These are phyloP conservation scores for Ailanthus altissimus DNA, from an alignment of 345 rosid genomes.

Conservation along the genomic window DNA sequence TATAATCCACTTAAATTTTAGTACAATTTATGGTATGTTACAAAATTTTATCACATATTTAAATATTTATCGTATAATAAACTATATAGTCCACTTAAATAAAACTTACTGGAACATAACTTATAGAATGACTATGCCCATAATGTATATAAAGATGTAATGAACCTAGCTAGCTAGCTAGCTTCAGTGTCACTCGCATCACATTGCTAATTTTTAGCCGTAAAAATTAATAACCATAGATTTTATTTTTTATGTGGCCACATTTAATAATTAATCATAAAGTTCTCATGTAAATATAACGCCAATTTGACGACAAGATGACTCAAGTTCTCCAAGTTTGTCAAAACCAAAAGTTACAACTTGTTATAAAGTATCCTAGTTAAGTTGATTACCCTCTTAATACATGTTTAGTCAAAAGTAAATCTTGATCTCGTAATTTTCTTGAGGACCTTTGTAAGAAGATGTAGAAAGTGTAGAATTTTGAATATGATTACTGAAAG, in stretches of 20 bases:
- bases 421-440: background rate
- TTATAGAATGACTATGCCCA: constrained; percentile 45
- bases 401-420: background rate
- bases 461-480: background rate
- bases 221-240: background rate
- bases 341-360: background rate
- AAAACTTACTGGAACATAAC: too few relatives aligned
- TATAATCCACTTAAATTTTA: too few relatives aligned
- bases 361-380: background rate
- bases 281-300: background rate
- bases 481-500: background rate
- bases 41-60: too few relatives aligned
- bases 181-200: background rate
- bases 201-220: background rate
- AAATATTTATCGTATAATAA: too few relatives aligned
- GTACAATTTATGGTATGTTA: too few relatives aligned
- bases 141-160: background rate
- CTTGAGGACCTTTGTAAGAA: background rate
- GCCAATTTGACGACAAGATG: constrained; percentile 28
- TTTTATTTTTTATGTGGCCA: too few relatives aligned
- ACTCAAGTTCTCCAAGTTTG: background rate
- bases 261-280: background rate
- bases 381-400: background rate
- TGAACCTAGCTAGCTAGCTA: background rate
- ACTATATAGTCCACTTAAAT: too few relatives aligned